These are phyloP conservation scores for Coemansia sp. DNA, from an alignment of 192 early-diverging fungal genomes.

Conservation along the genomic window DNA sequence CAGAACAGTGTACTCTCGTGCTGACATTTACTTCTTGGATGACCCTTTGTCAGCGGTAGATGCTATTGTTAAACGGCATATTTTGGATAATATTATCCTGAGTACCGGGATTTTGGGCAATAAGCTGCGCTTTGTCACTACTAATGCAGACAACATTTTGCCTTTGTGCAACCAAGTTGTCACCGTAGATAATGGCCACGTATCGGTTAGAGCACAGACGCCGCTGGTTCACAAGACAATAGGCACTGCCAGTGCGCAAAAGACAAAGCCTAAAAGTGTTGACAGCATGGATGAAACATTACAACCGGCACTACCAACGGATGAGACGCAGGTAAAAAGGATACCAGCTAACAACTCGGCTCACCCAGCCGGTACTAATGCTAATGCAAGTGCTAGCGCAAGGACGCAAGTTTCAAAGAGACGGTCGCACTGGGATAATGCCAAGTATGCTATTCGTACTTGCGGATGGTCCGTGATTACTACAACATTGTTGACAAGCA, in stretches of 20 bases:
- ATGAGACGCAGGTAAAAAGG: neutral
- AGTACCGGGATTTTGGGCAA: constrained; percentile 56
- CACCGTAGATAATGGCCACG: constrained; percentile 13
- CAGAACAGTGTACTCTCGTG: constrained; percentile 62
- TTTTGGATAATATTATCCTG: constrained; percentile 60
- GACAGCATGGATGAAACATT: neutral
- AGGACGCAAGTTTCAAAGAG: neutral
- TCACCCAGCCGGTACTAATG: neutral
- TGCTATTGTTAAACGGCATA: constrained; percentile 61
- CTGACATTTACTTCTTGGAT: constrained; percentile 69
- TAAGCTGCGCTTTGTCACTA: constrained; percentile 54
- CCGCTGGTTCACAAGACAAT: constrained; percentile 1
- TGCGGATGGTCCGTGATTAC: neutral
- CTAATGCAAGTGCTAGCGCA: neutral
- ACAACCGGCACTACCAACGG: neutral
- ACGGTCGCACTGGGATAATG: constrained; percentile 50
- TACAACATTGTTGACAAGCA: neutral
- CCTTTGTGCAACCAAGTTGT: constrained; percentile 29
- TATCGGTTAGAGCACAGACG: constrained; percentile 46
- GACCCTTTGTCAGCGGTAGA: constrained; percentile 76
- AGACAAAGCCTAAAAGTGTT: constrained; percentile 2
- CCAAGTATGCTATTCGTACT: constrained; percentile 39
- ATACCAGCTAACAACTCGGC: neutral
- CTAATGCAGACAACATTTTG: constrained; percentile 26
- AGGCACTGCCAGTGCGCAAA: constrained; percentile 10